Conservation (phyloP, 179 eudicot genomes). For the Heliamphora ciliata region DNA sequence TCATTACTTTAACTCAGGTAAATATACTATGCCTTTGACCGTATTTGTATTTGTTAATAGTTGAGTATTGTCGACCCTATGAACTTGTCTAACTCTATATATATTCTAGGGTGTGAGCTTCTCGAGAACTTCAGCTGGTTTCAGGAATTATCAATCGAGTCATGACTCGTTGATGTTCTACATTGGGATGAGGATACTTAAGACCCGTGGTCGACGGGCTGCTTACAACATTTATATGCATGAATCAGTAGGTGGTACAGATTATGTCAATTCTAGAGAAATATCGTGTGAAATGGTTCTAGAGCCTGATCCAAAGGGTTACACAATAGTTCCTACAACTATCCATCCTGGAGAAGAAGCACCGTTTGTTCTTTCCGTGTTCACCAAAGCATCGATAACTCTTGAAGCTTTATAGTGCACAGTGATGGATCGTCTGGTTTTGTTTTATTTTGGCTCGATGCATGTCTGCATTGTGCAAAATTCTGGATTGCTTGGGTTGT, state of each 20-base stretch:
- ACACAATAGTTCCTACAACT: conserved; percentile 95
- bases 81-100: background rate
- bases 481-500: conserved; percentile 22
- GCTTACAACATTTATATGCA: conserved; percentile 87
- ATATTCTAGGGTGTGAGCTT: conserved; percentile 81
- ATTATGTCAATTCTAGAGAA: conserved; percentile 95
- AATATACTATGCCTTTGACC: background rate
- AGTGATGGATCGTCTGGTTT: conserved; percentile 20
- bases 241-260: conserved; percentile 98
- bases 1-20: conserved; percentile 91
- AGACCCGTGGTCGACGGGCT: conserved; percentile 95
- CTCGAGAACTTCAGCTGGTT: conserved; percentile 89
- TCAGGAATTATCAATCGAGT: conserved; percentile 91
- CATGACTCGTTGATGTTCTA: conserved; percentile 91
- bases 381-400: conserved; percentile 77
- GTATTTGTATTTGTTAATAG: background rate
- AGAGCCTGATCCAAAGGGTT: conserved; percentile 94
- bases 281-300: conserved; percentile 99
- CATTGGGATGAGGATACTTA: conserved; percentile 94
- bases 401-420: conserved; percentile 64
- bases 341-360: conserved; percentile 99
- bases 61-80: background rate
- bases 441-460: conserved; percentile 11
- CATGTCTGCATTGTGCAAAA: background rate
- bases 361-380: conserved; percentile 92